Evolutionary conservation across 2,329 filamentous ascomycete species (phyloP), one percentile per base, ranked within the genome.

Genomic region (Diaporthe helianthi): DNA sequence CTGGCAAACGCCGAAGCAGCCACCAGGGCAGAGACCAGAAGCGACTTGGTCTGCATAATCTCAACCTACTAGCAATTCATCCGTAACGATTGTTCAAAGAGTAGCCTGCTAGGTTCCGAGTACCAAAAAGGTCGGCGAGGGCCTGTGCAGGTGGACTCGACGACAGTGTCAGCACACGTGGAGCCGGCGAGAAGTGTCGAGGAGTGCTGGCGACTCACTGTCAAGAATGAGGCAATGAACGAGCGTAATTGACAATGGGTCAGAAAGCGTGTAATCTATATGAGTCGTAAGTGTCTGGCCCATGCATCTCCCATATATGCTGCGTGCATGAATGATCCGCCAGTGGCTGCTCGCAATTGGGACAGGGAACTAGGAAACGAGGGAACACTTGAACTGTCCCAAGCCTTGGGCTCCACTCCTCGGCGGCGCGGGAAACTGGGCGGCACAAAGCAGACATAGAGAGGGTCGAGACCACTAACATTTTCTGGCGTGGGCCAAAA

Each of bases 181-280:
- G 12, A 71, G 64, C 52, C 55, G 67, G 73, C 44, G 66, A 64
- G 44, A 36, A 29, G 29, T 68, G 61, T 69, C 47, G 29, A 55
- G 36, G 29, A 55, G 38, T 69, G 67, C 63, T 67, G 68, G 60
- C 65, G 38, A 82, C 80, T 80, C 74, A 83, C 81, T 83, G 84
- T 86, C 84, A 86, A 83, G 80, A 78, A 75, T 74, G 75, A 77
- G 79, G 74, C 74, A 55, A 61, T 47, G 74, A 87, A 86, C 82
- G 86, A 88, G 81, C 86, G 86, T 86, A 87, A 82, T 86, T 87
- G 86, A 87, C 85, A 82, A 78, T 78, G 75, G 78, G 70, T 84
- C 83, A 86, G 87, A 76, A 83, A 87, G 80, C 78, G 85, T 84
- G 85, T 84, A 74, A 71, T 78, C 76, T 77, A 69, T 67, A 55